Evolutionary conservation across 2,329 filamentous ascomycete genomes (phyloP).

Genomic region (Beauveria australis): DNA sequence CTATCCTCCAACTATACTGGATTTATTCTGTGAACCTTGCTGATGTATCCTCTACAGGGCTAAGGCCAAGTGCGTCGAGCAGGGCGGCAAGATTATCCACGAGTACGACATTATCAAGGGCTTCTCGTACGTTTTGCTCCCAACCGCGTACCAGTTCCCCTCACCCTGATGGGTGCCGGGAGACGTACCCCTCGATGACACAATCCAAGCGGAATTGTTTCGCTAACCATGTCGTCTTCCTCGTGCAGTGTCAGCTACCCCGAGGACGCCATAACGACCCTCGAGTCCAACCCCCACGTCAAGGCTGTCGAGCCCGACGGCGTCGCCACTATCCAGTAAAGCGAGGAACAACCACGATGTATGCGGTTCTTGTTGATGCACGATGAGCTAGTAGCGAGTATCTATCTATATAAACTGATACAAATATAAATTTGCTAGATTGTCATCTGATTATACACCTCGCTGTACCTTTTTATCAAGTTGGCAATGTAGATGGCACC

Average conservation of each 20-base stretch:
- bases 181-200: not conserved
- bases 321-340: slow-evolving; percentile 63
- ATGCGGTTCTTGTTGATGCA: not conserved
- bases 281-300: slow-evolving; percentile 63
- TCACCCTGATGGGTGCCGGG: slow-evolving; percentile 1
- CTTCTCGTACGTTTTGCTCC: slow-evolving; percentile 65
- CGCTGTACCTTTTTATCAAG: not conserved
- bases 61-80: slow-evolving; percentile 64
- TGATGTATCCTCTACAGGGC: slow-evolving; percentile 40
- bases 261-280: slow-evolving; percentile 54
- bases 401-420: not conserved
- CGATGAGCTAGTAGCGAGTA: not conserved
- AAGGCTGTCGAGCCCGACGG: slow-evolving; percentile 66
- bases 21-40: not conserved
- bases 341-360: not conserved
- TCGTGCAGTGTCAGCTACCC: slow-evolving; percentile 61
- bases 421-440: not conserved
- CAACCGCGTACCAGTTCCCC: not conserved
- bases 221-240: slow-evolving; percentile 1
- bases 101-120: slow-evolving; percentile 86
- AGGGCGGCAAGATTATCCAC: slow-evolving; percentile 77
- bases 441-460: not conserved
- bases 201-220: not conserved
- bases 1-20: not conserved
- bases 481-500: no score